These are phyloP conservation scores for Phytophthora uliginosa DNA, from an alignment of 352 stramenopile genomes.

Conservation along the genomic window DNA sequence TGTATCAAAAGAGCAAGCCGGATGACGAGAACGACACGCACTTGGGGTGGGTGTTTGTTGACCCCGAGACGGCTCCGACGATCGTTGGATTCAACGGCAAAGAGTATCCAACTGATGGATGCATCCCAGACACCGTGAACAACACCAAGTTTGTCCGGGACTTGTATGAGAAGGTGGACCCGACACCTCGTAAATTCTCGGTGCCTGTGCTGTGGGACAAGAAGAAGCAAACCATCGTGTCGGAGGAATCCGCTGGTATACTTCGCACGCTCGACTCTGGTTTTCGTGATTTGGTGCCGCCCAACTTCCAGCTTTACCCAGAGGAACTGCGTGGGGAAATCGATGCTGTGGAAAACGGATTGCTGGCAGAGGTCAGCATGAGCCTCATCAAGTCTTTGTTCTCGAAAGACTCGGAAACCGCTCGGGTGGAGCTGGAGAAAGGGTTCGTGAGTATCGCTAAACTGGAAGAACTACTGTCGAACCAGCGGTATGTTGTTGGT, in stretches of 20 bases:
- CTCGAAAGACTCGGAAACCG: not conserved
- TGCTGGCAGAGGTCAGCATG: not conserved
- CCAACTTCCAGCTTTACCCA: not conserved
- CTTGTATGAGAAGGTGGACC: not conserved
- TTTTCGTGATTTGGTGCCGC: not conserved
- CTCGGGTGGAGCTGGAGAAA: not conserved
- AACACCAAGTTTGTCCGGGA: not conserved
- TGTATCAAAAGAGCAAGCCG: not conserved
- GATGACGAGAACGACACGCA: not conserved
- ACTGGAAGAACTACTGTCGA: not conserved
- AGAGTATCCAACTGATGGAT: not conserved
- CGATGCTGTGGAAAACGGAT: not conserved
- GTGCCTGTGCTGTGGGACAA: slow-evolving; percentile 2
- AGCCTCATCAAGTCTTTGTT: not conserved
- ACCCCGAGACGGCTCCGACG: not conserved
- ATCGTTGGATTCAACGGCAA: not conserved
- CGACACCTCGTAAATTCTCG: not conserved
- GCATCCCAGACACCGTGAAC: not conserved
- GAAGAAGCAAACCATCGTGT: not conserved
- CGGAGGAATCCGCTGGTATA: not conserved
- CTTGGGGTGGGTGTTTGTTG: not conserved
- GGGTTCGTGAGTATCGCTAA: not conserved
- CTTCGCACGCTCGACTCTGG: not conserved
- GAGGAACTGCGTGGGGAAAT: not conserved
- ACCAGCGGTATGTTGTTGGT: not conserved